phyloP scores from a whole-genome alignment of 164 flowering plant genomes.

The Sextonia rubra region DNA sequence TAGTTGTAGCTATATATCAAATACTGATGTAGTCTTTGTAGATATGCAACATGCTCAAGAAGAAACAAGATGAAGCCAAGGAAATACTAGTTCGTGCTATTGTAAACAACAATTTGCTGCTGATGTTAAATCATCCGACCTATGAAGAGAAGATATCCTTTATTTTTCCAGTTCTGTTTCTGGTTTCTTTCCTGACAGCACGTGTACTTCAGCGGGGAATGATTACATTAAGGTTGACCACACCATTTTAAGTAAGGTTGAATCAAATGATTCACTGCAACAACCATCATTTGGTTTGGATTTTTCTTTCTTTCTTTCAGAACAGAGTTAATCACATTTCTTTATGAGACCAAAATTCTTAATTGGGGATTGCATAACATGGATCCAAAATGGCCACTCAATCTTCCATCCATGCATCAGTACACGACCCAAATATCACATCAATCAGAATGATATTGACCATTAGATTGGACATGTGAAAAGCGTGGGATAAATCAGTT shows the following conservation, averaged over 20 bases:
- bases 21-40: slow-evolving; percentile 30
- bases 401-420: too few relatives aligned
- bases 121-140: slow-evolving; percentile 80
- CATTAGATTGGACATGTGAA: not conserved
- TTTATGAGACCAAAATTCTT: not conserved
- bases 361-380: too few relatives aligned
- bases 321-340: not conserved
- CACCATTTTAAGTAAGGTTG: not conserved
- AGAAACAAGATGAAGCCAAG: slow-evolving; percentile 92
- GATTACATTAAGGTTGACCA: not conserved
- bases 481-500: not conserved
- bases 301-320: not conserved
- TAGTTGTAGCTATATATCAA: too few relatives aligned
- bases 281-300: not conserved
- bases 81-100: slow-evolving; percentile 77
- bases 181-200: not conserved
- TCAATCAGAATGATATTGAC: not conserved
- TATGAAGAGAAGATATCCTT: slow-evolving; percentile 87
- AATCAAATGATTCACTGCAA: too few relatives aligned
- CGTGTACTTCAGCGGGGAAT: too few relatives aligned
- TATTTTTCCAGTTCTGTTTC: not conserved
- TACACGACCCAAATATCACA: not conserved
- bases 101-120: slow-evolving; percentile 76
- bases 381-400: too few relatives aligned
- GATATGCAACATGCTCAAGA: slow-evolving; percentile 79